Percentiles rank a stretch among this genome's conserved stretches.
Conservation (phyloP, 108 stramenopile species). For the Skeletonema marinoi region DNA sequence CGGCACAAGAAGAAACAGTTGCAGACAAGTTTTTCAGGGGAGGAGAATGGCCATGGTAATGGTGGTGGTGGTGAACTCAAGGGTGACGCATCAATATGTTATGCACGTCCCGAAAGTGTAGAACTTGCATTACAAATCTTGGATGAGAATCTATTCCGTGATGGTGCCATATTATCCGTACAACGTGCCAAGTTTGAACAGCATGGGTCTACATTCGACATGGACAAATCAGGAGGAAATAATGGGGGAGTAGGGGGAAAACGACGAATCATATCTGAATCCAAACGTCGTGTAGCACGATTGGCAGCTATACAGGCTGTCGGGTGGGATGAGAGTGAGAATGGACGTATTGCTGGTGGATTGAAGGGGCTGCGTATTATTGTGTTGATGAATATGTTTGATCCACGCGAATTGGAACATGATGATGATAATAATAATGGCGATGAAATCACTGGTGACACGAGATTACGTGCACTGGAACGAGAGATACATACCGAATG, state of each 20-base stretch:
- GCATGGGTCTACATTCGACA: conserved; percentile 44
- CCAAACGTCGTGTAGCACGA: conserved; percentile 79
- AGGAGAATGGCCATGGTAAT: not conserved
- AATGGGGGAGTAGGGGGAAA: not conserved
- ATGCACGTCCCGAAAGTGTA: conserved; percentile 88
- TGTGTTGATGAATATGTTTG: conserved; percentile 90
- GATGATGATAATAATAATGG: conserved; percentile 7
- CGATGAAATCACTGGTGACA: not conserved
- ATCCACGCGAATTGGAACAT: conserved; percentile 51
- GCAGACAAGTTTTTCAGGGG: not conserved
- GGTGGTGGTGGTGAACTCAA: conserved; percentile 59
- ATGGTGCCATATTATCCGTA: conserved; percentile 49
- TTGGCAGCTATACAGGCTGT: conserved; percentile 78
- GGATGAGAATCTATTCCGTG: conserved; percentile 72
- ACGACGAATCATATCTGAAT: conserved; percentile 49
- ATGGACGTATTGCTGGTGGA: conserved; percentile 83
- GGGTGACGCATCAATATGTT: conserved; percentile 95
- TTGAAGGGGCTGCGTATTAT: conserved; percentile 92
- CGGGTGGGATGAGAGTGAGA: conserved; percentile 86
- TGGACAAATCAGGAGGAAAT: not conserved
- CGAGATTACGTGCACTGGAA: conserved; percentile 57
- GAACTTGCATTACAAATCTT: conserved; percentile 90
- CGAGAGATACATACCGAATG: conserved; percentile 63
- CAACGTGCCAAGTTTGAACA: conserved; percentile 77
- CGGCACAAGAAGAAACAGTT: conserved; percentile 30